Evolutionary conservation across 495 filamentous ascomycete genomes (phyloP).

Genomic region (Geopyxis carbonaria): DNA sequence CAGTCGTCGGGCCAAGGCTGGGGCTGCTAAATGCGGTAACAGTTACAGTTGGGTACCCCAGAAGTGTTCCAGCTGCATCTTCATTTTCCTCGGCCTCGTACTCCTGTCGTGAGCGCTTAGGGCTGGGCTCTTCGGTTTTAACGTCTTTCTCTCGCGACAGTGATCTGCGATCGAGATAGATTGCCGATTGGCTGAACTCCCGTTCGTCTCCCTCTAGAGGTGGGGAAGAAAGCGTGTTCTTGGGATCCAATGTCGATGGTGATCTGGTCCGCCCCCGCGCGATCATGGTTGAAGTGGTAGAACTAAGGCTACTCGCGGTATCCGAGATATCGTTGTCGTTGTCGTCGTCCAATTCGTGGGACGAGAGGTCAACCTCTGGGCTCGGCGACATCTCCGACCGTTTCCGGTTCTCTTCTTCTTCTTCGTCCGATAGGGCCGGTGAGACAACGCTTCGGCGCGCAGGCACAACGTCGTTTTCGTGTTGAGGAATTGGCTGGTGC

Average conservation of each 20-base stretch:
- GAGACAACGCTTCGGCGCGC: constrained; percentile 43
- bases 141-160: constrained; percentile 26
- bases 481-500: constrained; percentile 67
- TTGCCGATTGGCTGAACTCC: constrained; percentile 90
- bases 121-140: constrained; percentile 31
- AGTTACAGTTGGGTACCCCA: constrained; percentile 26
- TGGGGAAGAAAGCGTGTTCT: constrained; percentile 38
- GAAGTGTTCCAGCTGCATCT: constrained; percentile 32
- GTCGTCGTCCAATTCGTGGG: constrained; percentile 67
- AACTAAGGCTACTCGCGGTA: constrained; percentile 9
- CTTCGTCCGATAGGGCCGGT: constrained; percentile 66
- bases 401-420: constrained; percentile 51
- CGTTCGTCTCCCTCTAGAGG: constrained; percentile 88
- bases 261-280: constrained; percentile 15
- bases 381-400: constrained; percentile 68
- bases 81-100: constrained; percentile 32
- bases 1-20: constrained; percentile 9
- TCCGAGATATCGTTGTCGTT: constrained; percentile 33
- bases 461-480: constrained; percentile 35
- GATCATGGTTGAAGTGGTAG: constrained; percentile 17
- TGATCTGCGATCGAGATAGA: constrained; percentile 56
- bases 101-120: constrained; percentile 25
- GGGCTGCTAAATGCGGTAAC: constrained; percentile 23
- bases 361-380: constrained; percentile 82
- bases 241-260: constrained; percentile 11